phyloP scores from a whole-genome alignment of 2,329 filamentous ascomycete genomes.

The Mycocentrospora acerina region DNA sequence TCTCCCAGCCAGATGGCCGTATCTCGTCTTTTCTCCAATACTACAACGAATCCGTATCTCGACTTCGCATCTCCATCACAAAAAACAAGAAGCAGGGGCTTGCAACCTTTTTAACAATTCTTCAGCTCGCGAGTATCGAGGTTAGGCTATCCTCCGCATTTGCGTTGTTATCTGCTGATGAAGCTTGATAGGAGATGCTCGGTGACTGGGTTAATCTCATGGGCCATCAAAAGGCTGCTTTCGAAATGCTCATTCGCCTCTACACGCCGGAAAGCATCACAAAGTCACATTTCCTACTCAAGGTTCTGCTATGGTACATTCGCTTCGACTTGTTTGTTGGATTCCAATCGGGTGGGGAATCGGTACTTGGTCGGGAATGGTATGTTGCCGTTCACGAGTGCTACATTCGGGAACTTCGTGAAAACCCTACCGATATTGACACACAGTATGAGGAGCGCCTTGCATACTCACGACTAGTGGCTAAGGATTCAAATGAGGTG shows the following conservation, averaged over 20 bases:
- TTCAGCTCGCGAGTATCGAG: slow-evolving; percentile 93
- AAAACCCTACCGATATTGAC: slow-evolving; percentile 62
- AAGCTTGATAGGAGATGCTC: slow-evolving; percentile 71
- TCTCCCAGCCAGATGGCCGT: slow-evolving; percentile 69
- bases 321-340: slow-evolving; percentile 85
- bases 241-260: slow-evolving; percentile 74
- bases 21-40: slow-evolving; percentile 83
- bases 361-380: slow-evolving; percentile 76
- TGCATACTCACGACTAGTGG: slow-evolving; percentile 69
- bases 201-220: slow-evolving; percentile 95
- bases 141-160: slow-evolving; percentile 50
- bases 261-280: slow-evolving; percentile 76
- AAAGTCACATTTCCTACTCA: slow-evolving; percentile 68
- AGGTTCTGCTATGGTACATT: slow-evolving; percentile 84
- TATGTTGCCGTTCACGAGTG: slow-evolving; percentile 66
- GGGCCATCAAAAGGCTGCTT: slow-evolving; percentile 87
- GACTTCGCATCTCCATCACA: slow-evolving; percentile 71
- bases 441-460: slow-evolving; percentile 69
- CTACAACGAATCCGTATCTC: slow-evolving; percentile 83
- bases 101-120: slow-evolving; percentile 78
- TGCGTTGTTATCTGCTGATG: slow-evolving; percentile 6
- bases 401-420: slow-evolving; percentile 59
- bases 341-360: slow-evolving; percentile 76
- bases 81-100: slow-evolving; percentile 70
- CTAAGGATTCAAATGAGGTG: slow-evolving; percentile 76